Evolutionary conservation across 345 rosid species (phyloP).

Genomic region (Litchi chinensis): DNA sequence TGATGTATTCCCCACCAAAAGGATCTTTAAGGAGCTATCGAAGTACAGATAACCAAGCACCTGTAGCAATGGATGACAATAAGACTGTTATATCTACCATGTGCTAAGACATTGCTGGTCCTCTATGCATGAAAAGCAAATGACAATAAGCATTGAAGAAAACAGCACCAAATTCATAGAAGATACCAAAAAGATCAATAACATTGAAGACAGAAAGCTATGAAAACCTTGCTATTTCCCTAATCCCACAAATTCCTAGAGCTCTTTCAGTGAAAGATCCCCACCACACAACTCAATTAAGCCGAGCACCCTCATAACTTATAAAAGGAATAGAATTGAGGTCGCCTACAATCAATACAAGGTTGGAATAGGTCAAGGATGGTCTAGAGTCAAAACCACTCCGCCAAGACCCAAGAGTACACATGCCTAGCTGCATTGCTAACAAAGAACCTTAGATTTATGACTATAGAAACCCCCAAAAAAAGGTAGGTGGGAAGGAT

Average conservation of each 20-base stretch:
- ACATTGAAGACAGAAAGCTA: neutral
- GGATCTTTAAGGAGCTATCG: neutral
- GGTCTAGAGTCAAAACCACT: neutral
- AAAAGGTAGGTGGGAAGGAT: too few relatives aligned
- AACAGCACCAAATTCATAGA: slow-evolving; percentile 9
- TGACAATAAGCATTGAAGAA: neutral
- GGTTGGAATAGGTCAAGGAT: slow-evolving; percentile 1
- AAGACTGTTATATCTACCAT: neutral
- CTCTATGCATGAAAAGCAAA: neutral
- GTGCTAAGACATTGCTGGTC: neutral
- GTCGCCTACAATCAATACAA: slow-evolving; percentile 9
- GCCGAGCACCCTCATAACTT: neutral
- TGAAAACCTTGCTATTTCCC: neutral
- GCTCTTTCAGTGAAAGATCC: neutral
- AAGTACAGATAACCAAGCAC: slow-evolving; percentile 8
- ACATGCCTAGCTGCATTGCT: neutral
- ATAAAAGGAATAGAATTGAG: slow-evolving; percentile 7
- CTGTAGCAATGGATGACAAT: slow-evolving; percentile 13
- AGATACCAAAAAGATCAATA: neutral
- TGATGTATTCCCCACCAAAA: neutral
- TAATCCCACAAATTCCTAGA: slow-evolving; percentile 3
- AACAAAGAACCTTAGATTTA: neutral
- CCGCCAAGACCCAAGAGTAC: neutral
- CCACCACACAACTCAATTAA: neutral
- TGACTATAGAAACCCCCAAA: neutral